phyloP scores from a whole-genome alignment of 1,284 basidiomycete species.

The Sparassis latifolia region DNA sequence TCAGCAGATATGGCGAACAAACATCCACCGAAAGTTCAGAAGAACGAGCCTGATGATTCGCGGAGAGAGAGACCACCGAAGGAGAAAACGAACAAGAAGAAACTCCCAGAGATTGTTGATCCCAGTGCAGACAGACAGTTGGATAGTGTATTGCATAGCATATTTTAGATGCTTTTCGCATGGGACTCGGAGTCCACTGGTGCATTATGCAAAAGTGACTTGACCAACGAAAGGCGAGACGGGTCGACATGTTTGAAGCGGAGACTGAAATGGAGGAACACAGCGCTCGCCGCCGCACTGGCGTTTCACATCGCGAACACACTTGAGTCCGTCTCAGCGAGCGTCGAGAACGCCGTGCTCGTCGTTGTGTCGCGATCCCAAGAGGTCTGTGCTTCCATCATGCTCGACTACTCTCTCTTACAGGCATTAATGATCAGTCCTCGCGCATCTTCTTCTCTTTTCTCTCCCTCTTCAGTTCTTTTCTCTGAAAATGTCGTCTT shows the following conservation, averaged over 20 bases:
- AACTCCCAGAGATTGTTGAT: slow-evolving; percentile 11
- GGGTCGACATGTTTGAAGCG: slow-evolving; percentile 27
- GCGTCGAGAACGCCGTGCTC: slow-evolving; percentile 50
- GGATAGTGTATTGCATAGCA: slow-evolving; percentile 43
- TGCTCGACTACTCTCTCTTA: slow-evolving; percentile 65
- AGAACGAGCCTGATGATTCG: slow-evolving; percentile 12
- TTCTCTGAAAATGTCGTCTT: slow-evolving; percentile 50
- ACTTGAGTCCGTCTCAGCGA: slow-evolving; percentile 39
- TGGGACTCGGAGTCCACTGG: no score
- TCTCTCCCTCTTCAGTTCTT: slow-evolving; percentile 56
- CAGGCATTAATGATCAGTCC: slow-evolving; percentile 49
- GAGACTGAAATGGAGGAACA: slow-evolving; percentile 33
- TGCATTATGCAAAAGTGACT: no score
- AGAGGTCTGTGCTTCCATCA: slow-evolving; percentile 85
- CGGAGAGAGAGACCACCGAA: slow-evolving; percentile 23
- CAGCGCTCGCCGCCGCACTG: slow-evolving; percentile 13
- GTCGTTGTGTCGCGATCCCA: slow-evolving; percentile 48
- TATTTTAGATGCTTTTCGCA: slow-evolving; percentile 42
- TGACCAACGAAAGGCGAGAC: background rate
- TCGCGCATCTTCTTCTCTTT: slow-evolving; percentile 57
- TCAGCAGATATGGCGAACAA: slow-evolving; percentile 4
- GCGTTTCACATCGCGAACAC: slow-evolving; percentile 62
- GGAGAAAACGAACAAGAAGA: slow-evolving; percentile 27
- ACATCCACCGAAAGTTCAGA: no score
- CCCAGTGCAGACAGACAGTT: slow-evolving; percentile 27